Evolutionary conservation across 257 asterid genomes (phyloP), one percentile per base, ranked within the genome.

Genomic region (Gynochthodes officinalis): DNA sequence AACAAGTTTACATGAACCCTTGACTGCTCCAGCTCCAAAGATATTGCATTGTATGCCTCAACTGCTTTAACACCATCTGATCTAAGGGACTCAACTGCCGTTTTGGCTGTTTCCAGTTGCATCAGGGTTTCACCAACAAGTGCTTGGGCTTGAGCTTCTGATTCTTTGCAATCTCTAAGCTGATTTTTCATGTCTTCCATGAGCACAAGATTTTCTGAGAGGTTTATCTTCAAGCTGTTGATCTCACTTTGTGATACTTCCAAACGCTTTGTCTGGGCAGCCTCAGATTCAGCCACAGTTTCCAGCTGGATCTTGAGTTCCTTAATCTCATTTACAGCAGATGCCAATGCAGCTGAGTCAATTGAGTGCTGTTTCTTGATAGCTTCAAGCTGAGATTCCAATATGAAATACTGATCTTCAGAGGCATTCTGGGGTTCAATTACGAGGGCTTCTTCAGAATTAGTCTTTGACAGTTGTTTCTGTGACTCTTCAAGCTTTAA

Each of bases 41-140:
- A 82, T 9, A 87, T 37, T 18, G 84, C 77, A 53, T 80, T 84
- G 57, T 79, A 82, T 0, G 75, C 86, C 73, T 91, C 93, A 7
- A 63, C 75, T 60, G 81, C 75, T 74, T 85, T 89, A 27, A 72
- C n/a, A 33, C 96, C 96, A 46, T 82, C 97, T 0, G 83, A 82
- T 55, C 84, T 80, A 16, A 92, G 88, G 25, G 74, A 49, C 76
- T 89, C 96, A 62, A 82, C 90, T 32, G 83, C 77, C 81, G 42
- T 83, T 67, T 85, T 90, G 0, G 96, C 94, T 21, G 88, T 63
- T 84, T 90, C 97, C 11, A 95, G 87, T 65, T 92, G 97, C 54
- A 54, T 46, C 49, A 89, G 86, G 28, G 96, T 95, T 81, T 88
- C 96, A 39, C 79, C 76, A 27, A 85, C 88, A 23, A 86, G 75